Conservation (phyloP, 176 grass and related monocot species). For the Oropetium thomaeum region DNA sequence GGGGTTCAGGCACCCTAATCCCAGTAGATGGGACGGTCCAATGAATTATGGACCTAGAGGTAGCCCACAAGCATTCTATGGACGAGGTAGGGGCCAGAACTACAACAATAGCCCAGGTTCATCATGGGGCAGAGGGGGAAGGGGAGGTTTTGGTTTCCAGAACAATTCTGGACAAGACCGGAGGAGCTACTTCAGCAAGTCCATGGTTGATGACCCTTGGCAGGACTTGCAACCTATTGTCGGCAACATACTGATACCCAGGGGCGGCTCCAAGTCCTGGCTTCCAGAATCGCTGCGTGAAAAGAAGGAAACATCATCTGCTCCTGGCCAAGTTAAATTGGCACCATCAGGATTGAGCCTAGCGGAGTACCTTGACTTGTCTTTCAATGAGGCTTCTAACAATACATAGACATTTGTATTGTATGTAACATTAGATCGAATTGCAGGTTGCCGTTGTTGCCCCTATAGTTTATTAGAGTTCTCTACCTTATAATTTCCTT, state of each 20-base stretch:
- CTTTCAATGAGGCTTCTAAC: conserved; percentile 43
- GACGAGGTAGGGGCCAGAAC: conserved; percentile 38
- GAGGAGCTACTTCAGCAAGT: conserved; percentile 11
- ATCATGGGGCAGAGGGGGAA: conserved; percentile 37
- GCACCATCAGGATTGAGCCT: conserved; percentile 31
- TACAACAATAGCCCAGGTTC: conserved; percentile 24
- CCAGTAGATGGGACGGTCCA: neutral
- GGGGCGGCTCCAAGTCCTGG: conserved; percentile 21
- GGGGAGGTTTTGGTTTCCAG: conserved; percentile 21
- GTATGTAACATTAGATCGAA: neutral
- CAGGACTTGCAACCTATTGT: conserved; percentile 36
- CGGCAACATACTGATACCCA: conserved; percentile 47
- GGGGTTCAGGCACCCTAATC: conserved; percentile 24
- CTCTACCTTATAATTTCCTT: neutral
- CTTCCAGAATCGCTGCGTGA: conserved; percentile 28
- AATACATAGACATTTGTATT: conserved; percentile 5
- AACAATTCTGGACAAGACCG: conserved; percentile 26
- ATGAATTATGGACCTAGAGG: conserved; percentile 39
- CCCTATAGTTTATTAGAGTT: neutral
- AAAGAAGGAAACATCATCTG: conserved; percentile 32
- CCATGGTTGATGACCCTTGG: conserved; percentile 57
- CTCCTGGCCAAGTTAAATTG: conserved; percentile 6
- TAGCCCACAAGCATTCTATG: conserved; percentile 11
- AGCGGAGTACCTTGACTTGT: conserved; percentile 48
- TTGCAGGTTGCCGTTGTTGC: neutral